Base-by-base conservation (phyloP, 179 eudicot species). In the Spergularia azorica region DNA sequence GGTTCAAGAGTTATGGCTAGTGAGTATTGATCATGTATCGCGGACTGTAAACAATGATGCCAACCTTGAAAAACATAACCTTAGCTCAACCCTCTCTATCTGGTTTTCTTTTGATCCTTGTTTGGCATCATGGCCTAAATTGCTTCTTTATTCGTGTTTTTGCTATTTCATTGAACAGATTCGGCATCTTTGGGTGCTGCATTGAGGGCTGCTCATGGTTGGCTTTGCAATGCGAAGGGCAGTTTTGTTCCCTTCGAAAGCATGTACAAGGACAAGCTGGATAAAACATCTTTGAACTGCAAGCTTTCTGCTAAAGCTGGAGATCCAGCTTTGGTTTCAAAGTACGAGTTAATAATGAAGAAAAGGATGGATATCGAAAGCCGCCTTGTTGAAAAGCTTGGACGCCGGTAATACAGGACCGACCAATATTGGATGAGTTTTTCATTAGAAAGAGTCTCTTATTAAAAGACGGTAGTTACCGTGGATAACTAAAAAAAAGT, bases 151-250 rank as follows among this genome's bases (percentile, higher is more conserved):
- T 26, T 26, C 32, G 0, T 61, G 68, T 66, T 11, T 4, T 39
- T 58, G 11, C 56, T 70, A 15, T 61, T 64, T 18, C 46, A 58
- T 55, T 75, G 36, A 67, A 61, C 92, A 95, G 98, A 95, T 82
- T 91, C 98, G 10, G 98, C 98, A 6, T 95, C 98, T 0, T 72
- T 91, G 56, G 98, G 98, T 15, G 98, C 86, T 43, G 98, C 98
- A 50, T 61, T 94, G 76, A 86, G 98, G 84, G 97, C 98, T 14
- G 98, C 98, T 66, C 98, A 95, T 73, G 96, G 96, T 9, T 95
- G 95, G 97, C 70, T 95, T 74, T 95, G 98, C 91, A 79, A 91
- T 56, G 81, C 88, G 71, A 88, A 83, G 79, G 95, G 91, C 21
- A 79, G 66, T 6, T 95, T 94, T 78, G 85, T 91, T 64, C 95